Percentiles rank a stretch among this genome's conserved stretches.
Evolutionary conservation across 345 rosid species (phyloP).

Genomic region (Hypericum androsaemum): DNA sequence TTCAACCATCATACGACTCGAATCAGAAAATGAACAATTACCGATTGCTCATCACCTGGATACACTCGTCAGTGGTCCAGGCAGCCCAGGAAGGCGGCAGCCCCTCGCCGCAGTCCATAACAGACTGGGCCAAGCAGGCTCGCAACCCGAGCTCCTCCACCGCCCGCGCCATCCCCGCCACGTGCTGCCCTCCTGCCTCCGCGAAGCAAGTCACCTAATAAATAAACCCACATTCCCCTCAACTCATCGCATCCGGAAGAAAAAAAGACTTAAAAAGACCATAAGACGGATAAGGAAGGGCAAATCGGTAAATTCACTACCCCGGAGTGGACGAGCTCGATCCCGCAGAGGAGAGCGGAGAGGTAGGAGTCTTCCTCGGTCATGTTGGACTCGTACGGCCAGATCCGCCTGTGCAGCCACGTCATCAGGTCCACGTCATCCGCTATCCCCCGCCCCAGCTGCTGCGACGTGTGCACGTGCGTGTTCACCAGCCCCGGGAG

Average conservation of each 20-base stretch:
- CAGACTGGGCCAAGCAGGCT: constrained; percentile 53
- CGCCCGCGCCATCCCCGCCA: constrained; percentile 53
- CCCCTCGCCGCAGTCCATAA: constrained; percentile 58
- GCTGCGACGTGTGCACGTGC: constrained; percentile 67
- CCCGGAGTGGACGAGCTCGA: constrained; percentile 61
- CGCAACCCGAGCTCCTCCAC: constrained; percentile 55
- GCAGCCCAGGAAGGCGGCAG: constrained; percentile 51
- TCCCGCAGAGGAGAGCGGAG: constrained; percentile 56
- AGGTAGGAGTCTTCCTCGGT: constrained; percentile 54
- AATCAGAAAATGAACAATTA: background rate
- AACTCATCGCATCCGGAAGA: background rate
- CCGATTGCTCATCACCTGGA: constrained; percentile 36
- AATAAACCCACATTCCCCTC: background rate
- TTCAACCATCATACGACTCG: background rate
- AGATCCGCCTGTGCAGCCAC: constrained; percentile 54
- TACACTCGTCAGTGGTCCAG: constrained; percentile 45
- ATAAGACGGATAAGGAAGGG: too few relatives aligned
- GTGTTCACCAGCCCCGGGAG: constrained; percentile 67
- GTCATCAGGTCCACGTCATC: constrained; percentile 59
- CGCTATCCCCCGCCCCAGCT: constrained; percentile 60
- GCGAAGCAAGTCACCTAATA: constrained; percentile 64
- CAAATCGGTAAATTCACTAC: constrained; percentile 18
- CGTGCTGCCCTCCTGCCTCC: constrained; percentile 72
- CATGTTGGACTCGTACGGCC: constrained; percentile 69
- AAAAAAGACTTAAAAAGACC: background rate